Conservation (phyloP, 176 grass and related monocot genomes). For the Triticum dicoccoides region DNA sequence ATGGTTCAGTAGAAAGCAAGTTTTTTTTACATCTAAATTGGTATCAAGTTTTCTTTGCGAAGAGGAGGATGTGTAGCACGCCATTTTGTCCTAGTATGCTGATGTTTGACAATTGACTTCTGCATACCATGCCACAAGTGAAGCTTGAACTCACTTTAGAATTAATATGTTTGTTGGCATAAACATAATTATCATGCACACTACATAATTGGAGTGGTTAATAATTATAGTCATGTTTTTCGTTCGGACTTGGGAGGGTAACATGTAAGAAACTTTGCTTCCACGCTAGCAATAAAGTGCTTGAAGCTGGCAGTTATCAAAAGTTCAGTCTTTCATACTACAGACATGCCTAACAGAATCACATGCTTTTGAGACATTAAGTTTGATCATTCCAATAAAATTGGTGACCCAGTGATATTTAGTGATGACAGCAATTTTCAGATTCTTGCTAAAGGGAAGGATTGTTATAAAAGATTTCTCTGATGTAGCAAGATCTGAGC, state of each 20-base stretch:
- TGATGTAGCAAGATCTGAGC: background rate
- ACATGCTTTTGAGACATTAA: background rate
- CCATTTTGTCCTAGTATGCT: background rate
- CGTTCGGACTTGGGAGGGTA: background rate
- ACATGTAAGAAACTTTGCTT: background rate
- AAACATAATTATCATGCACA: constrained; percentile 6
- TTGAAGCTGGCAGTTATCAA: background rate
- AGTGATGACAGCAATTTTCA: background rate
- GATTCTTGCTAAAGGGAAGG: background rate
- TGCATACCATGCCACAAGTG: constrained; percentile 1
- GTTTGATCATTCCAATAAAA: background rate
- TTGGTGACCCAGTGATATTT: background rate
- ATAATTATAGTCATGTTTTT: background rate
- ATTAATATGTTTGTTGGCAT: background rate
- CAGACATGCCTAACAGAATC: background rate
- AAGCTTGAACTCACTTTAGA: background rate
- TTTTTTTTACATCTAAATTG: too few relatives aligned
- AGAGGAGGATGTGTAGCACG: background rate
- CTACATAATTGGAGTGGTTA: background rate
- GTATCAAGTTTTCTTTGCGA: background rate
- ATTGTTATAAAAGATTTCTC: background rate
- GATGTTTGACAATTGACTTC: background rate
- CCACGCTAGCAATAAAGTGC: constrained; percentile 3
- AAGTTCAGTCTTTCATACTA: background rate
- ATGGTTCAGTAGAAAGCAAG: background rate